phyloP scores from a whole-genome alignment of 2,329 filamentous ascomycete genomes.

The Neonectria neomacrospora region DNA sequence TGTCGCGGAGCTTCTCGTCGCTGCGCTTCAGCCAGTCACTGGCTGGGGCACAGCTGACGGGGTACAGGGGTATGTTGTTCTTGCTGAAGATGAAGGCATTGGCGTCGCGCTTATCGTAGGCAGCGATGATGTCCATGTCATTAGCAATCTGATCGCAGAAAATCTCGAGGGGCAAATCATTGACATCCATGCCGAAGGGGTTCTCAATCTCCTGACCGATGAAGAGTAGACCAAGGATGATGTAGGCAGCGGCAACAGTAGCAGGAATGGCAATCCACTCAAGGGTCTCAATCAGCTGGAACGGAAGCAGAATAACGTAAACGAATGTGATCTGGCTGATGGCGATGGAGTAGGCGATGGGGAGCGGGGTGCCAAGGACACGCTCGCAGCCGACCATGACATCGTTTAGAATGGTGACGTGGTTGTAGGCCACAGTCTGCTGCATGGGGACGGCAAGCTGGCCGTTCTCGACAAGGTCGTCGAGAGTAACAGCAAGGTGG shows the following conservation, averaged over 20 bases:
- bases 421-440: slow-evolving; percentile 70
- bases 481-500: slow-evolving; percentile 75
- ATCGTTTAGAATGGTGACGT: slow-evolving; percentile 75
- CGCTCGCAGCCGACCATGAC: slow-evolving; percentile 78
- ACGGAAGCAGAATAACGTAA: slow-evolving; percentile 83
- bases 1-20: slow-evolving; percentile 52
- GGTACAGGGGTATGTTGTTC: slow-evolving; percentile 66
- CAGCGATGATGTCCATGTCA: slow-evolving; percentile 80
- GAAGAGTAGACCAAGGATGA: slow-evolving; percentile 78
- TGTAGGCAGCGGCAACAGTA: slow-evolving; percentile 78
- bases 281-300: slow-evolving; percentile 76
- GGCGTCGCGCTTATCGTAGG: slow-evolving; percentile 53
- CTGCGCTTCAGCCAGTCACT: slow-evolving; percentile 54
- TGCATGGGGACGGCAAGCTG: slow-evolving; percentile 67
- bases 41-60: slow-evolving; percentile 57
- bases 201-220: slow-evolving; percentile 89
- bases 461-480: slow-evolving; percentile 66
- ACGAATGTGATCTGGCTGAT: slow-evolving; percentile 89
- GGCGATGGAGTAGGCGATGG: slow-evolving; percentile 84
- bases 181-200: slow-evolving; percentile 85
- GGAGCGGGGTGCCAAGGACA: slow-evolving; percentile 83
- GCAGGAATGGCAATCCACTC: slow-evolving; percentile 82
- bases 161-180: slow-evolving; percentile 79
- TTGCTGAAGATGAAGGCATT: slow-evolving; percentile 48
- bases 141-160: slow-evolving; percentile 80